Conservation (phyloP, 1,284 basidiomycete genomes). For the Microbotryum silenes-acaulis region DNA sequence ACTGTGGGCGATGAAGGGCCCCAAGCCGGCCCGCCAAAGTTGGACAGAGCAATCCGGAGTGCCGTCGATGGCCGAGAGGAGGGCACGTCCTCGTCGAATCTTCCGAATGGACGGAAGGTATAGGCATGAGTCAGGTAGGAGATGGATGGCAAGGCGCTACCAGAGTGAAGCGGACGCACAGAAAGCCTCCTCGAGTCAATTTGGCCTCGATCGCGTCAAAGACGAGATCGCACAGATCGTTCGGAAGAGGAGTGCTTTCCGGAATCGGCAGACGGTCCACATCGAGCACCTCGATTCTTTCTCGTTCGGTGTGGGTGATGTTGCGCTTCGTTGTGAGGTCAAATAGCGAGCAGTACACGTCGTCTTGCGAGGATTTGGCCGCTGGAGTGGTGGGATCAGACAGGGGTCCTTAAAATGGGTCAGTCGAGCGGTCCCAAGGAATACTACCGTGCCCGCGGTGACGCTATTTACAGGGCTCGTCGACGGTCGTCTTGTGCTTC, state of each 20-base stretch:
- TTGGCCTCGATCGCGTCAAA: constrained; percentile 15
- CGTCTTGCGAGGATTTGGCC: constrained; percentile 31
- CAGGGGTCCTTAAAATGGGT: not conserved
- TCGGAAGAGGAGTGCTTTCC: not conserved
- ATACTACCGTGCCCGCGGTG: not conserved
- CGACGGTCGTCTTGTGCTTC: constrained; percentile 78
- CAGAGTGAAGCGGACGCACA: not conserved
- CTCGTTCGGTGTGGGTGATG: constrained; percentile 25
- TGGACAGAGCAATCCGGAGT: constrained; percentile 30
- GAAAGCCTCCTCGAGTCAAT: constrained; percentile 8
- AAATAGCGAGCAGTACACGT: constrained; percentile 61
- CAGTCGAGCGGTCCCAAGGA: not conserved
- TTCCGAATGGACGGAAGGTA: not conserved
- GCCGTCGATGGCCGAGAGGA: constrained; percentile 9
- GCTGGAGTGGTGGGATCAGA: not conserved
- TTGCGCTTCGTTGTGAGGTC: constrained; percentile 52
- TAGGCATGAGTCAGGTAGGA: not conserved
- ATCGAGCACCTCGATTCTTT: constrained; percentile 21
- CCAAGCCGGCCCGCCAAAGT: constrained; percentile 30
- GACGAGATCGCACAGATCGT: constrained; percentile 10
- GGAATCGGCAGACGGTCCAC: constrained; percentile 10
- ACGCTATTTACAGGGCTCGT: constrained; percentile 26
- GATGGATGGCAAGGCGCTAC: too few relatives aligned
- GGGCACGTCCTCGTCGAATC: not conserved
- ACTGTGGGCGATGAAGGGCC: constrained; percentile 8